These are phyloP conservation scores for Cymbopogon flexuosus DNA, from an alignment of 202 grass and related monocot genomes.

Conservation along the genomic window DNA sequence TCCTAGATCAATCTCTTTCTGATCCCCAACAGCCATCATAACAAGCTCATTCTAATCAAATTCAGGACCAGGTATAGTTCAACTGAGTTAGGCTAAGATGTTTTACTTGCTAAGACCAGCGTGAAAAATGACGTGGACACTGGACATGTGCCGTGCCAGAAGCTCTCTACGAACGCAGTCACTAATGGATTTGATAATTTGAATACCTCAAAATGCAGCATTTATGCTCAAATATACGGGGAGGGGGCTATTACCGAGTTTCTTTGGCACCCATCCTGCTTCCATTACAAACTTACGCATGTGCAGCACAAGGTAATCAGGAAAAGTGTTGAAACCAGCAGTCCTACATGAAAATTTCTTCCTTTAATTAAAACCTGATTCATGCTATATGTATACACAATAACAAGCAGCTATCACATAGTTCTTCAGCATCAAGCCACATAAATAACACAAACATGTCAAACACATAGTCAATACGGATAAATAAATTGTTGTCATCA, in stretches of 20 bases:
- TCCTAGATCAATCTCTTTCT: too few relatives aligned
- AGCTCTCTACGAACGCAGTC: neutral
- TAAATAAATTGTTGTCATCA: neutral
- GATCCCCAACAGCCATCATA: too few relatives aligned
- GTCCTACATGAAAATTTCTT: conserved; percentile 45
- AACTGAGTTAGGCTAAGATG: neutral
- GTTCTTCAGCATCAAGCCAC: neutral
- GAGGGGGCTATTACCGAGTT: conserved; percentile 58
- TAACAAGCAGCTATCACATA: neutral
- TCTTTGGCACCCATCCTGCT: conserved; percentile 94
- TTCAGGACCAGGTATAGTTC: neutral
- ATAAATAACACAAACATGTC: neutral
- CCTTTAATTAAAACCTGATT: neutral
- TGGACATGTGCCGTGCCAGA: neutral
- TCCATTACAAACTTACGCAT: conserved; percentile 99
- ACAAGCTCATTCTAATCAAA: neutral
- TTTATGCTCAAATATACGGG: neutral
- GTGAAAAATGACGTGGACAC: neutral
- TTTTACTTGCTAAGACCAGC: neutral
- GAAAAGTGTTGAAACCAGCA: conserved; percentile 77
- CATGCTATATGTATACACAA: neutral
- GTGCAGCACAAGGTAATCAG: conserved; percentile 92
- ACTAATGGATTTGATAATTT: neutral
- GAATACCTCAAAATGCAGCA: neutral
- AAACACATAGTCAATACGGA: neutral